Percentiles rank a stretch among this genome's conserved stretches.
Evolutionary conservation across 2,329 filamentous ascomycete species (phyloP).

Genomic region (Colletotrichum gigasporum): DNA sequence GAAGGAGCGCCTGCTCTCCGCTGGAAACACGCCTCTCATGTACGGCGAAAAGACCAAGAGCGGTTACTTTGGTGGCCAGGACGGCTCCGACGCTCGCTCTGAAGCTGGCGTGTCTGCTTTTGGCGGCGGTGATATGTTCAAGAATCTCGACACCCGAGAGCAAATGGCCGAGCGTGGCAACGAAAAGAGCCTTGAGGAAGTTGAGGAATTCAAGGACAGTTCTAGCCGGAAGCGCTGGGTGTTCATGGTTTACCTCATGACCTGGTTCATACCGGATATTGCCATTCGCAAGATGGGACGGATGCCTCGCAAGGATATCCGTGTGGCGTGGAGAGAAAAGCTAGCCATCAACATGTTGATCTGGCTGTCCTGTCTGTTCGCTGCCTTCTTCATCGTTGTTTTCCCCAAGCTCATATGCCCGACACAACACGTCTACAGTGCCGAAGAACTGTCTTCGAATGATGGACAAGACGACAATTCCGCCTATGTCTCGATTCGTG

Average conservation of each 20-base stretch:
- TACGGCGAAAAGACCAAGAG: conserved; percentile 80
- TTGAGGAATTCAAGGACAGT: conserved; percentile 84
- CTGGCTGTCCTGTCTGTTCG: conserved; percentile 82
- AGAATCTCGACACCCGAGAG: conserved; percentile 91
- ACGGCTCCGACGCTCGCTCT: conserved; percentile 85
- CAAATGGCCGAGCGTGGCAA: conserved; percentile 96
- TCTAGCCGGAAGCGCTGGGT: conserved; percentile 91
- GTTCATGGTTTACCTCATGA: conserved; percentile 82
- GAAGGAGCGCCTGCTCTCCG: conserved; percentile 66
- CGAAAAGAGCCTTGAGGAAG: conserved; percentile 87
- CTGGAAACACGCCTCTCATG: conserved; percentile 65
- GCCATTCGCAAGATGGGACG: conserved; percentile 78
- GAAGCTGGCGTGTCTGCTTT: conserved; percentile 93
- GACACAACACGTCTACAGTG: conserved; percentile 86
- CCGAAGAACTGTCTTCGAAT: conserved; percentile 76
- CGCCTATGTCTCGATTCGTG: conserved; percentile 84
- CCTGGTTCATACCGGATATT: conserved; percentile 89
- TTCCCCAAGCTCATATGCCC: conserved; percentile 93
- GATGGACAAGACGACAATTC: conserved; percentile 74
- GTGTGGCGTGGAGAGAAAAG: conserved; percentile 95
- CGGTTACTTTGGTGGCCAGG: conserved; percentile 80
- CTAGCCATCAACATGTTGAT: conserved; percentile 98
- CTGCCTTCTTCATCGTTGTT: conserved; percentile 88
- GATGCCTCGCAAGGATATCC: conserved; percentile 92
- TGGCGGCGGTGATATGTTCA: conserved; percentile 96